A percentile compares a stretch with the other conserved stretches of the same genome.
phyloP scores from a whole-genome alignment of 768 basidiomycete species.

The Termitomyces sp. region DNA sequence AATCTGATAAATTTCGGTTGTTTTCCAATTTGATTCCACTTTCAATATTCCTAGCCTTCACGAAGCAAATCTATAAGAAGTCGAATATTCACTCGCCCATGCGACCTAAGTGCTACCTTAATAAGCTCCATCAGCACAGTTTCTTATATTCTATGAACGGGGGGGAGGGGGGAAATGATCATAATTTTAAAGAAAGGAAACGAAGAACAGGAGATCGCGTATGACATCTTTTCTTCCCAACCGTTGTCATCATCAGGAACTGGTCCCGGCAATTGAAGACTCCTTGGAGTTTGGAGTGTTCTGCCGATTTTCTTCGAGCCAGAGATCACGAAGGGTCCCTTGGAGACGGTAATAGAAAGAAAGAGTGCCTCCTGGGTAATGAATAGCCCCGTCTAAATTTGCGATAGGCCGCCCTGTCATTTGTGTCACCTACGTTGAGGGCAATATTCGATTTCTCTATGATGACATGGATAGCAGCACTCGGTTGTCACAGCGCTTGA shows the following conservation, averaged over 20 bases:
- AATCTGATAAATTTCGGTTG: too few relatives aligned
- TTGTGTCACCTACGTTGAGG: too few relatives aligned
- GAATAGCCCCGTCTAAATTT: not conserved
- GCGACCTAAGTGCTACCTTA: not conserved
- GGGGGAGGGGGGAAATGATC: not conserved
- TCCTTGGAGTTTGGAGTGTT: too few relatives aligned
- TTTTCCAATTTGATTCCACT: too few relatives aligned
- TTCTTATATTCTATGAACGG: not conserved
- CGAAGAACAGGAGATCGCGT: not conserved
- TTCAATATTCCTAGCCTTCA: too few relatives aligned
- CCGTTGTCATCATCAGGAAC: not conserved
- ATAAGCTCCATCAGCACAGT: not conserved
- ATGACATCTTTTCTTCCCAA: too few relatives aligned
- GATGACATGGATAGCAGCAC: too few relatives aligned
- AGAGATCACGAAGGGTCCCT: not conserved
- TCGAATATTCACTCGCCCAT: too few relatives aligned
- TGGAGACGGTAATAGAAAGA: not conserved
- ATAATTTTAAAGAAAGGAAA: not conserved
- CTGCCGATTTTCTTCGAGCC: not conserved
- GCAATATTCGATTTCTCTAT: too few relatives aligned
- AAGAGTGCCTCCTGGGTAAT: not conserved
- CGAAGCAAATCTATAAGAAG: too few relatives aligned
- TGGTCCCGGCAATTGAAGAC: not conserved
- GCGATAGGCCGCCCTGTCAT: too few relatives aligned
- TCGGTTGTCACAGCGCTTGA: not conserved